phyloP scores from a whole-genome alignment of 73 alveolate genomes.

The Paramecium caudatum region DNA sequence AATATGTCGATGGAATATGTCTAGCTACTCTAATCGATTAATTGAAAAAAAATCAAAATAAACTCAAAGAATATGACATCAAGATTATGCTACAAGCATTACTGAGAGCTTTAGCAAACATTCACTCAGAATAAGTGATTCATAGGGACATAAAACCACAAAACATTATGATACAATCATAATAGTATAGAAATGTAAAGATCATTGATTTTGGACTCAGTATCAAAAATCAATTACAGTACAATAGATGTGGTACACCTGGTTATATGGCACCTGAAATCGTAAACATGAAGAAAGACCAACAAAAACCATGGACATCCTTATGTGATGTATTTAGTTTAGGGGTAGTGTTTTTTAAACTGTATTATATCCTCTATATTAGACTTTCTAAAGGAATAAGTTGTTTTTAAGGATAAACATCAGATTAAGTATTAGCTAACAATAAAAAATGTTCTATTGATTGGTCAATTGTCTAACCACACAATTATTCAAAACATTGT shows the following conservation, averaged over 20 bases:
- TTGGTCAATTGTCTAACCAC: slow-evolving; percentile 26
- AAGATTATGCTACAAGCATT: not conserved
- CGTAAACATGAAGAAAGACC: slow-evolving; percentile 78
- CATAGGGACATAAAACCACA: slow-evolving; percentile 86
- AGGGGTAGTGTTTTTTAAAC: slow-evolving; percentile 56
- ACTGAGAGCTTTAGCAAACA: slow-evolving; percentile 75
- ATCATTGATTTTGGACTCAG: slow-evolving; percentile 54
- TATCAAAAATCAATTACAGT: not conserved
- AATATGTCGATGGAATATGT: slow-evolving; percentile 5
- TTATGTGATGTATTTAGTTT: slow-evolving; percentile 59
- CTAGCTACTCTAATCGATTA: slow-evolving; percentile 8
- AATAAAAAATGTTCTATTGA: slow-evolving; percentile 59
- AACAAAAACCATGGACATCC: slow-evolving; percentile 50
- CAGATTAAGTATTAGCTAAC: slow-evolving; percentile 63
- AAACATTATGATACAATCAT: slow-evolving; percentile 77
- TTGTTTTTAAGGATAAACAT: slow-evolving; percentile 65
- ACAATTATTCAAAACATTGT: slow-evolving; percentile 44
- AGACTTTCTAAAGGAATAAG: slow-evolving; percentile 53
- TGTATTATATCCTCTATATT: slow-evolving; percentile 60
- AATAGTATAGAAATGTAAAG: not conserved
- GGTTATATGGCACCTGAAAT: slow-evolving; percentile 95
- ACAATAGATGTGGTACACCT: slow-evolving; percentile 91
- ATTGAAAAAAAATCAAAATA: not conserved
- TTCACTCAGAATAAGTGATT: slow-evolving; percentile 81
- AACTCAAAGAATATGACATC: not conserved